Evolutionary conservation across 139 green algal species (phyloP).

Genomic region (Penium margaritaceum): DNA sequence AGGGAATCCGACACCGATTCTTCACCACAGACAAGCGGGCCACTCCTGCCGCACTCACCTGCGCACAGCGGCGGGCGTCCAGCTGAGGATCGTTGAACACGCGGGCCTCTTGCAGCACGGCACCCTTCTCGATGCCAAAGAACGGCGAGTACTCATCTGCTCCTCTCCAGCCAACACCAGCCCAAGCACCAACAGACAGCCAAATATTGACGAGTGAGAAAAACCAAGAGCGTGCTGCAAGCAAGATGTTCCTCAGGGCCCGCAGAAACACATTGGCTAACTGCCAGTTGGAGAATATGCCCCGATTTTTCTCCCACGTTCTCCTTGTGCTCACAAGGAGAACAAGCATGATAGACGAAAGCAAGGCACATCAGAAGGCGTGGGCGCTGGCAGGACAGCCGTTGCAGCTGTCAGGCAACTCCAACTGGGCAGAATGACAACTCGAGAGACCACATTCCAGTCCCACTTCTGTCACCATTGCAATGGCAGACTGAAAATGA

Average conservation of each 20-base stretch:
- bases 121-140: slow-evolving; percentile 96
- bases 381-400: too few relatives aligned
- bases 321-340: too few relatives aligned
- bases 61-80: slow-evolving; percentile 81
- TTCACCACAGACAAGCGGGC: too few relatives aligned
- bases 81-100: slow-evolving; percentile 91
- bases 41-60: slow-evolving; percentile 69
- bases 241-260: background rate
- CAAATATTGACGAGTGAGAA: background rate
- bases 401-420: too few relatives aligned
- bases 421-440: too few relatives aligned
- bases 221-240: background rate
- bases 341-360: too few relatives aligned
- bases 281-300: background rate
- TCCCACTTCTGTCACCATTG: too few relatives aligned
- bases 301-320: background rate
- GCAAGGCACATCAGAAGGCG: too few relatives aligned
- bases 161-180: too few relatives aligned
- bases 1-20: too few relatives aligned
- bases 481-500: too few relatives aligned
- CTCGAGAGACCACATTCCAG: too few relatives aligned
- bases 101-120: slow-evolving; percentile 91
- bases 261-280: background rate
- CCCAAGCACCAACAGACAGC: background rate
- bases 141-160: slow-evolving; percentile 91